Evolutionary conservation across 2,329 filamentous ascomycete genomes (phyloP).

Genomic region (Colletotrichum australisinense): DNA sequence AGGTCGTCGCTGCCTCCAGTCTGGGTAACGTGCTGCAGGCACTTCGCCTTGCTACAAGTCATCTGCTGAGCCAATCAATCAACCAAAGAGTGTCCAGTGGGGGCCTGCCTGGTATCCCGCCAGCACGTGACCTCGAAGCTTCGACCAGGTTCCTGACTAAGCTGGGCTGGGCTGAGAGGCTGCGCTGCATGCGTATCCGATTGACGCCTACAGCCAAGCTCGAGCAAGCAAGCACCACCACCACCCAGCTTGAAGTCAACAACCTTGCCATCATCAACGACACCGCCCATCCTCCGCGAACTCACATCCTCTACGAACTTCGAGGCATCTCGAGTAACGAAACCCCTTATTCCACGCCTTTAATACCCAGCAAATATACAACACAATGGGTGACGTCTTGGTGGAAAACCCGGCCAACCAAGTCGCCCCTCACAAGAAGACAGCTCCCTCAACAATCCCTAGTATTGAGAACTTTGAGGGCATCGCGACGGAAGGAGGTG

Average conservation of each 20-base stretch:
- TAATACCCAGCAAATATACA: conserved; percentile 10
- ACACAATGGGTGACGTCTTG: conserved; percentile 85
- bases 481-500: conserved; percentile 80
- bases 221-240: conserved; percentile 5
- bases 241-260: conserved; percentile 9
- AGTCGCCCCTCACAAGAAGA: conserved; percentile 83
- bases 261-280: conserved; percentile 23
- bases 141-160: conserved; percentile 23
- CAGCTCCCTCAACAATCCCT: conserved; percentile 82
- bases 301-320: neutral
- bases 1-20: conserved; percentile 13
- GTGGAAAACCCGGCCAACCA: conserved; percentile 84
- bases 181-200: conserved; percentile 38
- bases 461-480: conserved; percentile 93
- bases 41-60: conserved; percentile 25
- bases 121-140: neutral
- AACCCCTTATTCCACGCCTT: neutral
- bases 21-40: conserved; percentile 25
- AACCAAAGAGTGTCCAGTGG: neutral
- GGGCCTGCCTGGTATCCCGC: neutral
- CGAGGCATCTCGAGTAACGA: neutral
- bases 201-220: conserved; percentile 37
- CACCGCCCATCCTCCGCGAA: neutral
- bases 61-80: conserved; percentile 21
- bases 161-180: conserved; percentile 33